Evolutionary conservation across 2,329 filamentous ascomycete genomes (phyloP).

Genomic region (Volutella citrinella): DNA sequence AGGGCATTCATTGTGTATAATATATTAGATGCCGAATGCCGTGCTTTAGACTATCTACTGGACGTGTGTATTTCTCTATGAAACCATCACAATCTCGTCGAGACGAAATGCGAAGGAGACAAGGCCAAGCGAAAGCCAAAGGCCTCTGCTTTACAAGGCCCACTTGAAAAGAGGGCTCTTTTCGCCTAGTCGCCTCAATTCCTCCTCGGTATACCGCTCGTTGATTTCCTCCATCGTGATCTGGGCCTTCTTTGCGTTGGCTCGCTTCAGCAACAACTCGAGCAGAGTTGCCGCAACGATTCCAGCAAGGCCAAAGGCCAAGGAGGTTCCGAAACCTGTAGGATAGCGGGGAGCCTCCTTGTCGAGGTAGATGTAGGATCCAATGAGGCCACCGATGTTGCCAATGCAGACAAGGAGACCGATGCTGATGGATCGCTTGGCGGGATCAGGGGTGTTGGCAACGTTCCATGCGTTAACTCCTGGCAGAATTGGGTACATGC

Average conservation of each 20-base stretch:
- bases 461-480: constrained; percentile 41
- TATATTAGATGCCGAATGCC: too few relatives aligned
- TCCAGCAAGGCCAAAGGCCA: constrained; percentile 29
- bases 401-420: constrained; percentile 39
- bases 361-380: constrained; percentile 37
- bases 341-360: constrained; percentile 31
- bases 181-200: constrained; percentile 30
- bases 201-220: constrained; percentile 23
- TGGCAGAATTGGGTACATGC: constrained; percentile 41
- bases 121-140: too few relatives aligned
- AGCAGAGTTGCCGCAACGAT: constrained; percentile 28
- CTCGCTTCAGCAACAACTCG: constrained; percentile 26
- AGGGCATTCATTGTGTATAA: too few relatives aligned
- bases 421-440: constrained; percentile 40
- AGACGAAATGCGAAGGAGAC: too few relatives aligned
- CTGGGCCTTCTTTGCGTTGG: constrained; percentile 23
- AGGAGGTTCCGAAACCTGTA: constrained; percentile 31
- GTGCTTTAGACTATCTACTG: too few relatives aligned
- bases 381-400: constrained; percentile 40
- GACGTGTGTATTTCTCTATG: too few relatives aligned
- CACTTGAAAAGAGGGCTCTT: constrained; percentile 32
- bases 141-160: constrained; percentile 20
- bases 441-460: constrained; percentile 34
- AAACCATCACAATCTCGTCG: too few relatives aligned
- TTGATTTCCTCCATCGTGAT: constrained; percentile 23